Conservation (phyloP, 2,329 filamentous ascomycete genomes). For the Sporothrix curviconia region DNA sequence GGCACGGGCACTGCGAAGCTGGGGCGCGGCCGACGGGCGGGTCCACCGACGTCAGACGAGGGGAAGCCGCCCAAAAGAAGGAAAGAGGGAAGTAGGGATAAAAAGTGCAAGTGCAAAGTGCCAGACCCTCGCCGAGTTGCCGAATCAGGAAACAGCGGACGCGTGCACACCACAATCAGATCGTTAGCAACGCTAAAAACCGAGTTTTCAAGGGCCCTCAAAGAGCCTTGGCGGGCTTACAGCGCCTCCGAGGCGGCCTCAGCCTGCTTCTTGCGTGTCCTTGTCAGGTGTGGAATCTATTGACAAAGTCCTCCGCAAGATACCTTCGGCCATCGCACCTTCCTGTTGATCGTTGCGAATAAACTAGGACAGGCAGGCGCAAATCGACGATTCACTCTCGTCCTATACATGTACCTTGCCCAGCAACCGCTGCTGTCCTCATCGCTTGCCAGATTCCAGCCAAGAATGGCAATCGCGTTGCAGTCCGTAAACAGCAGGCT, state of each 20-base stretch:
- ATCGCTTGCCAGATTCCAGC: neutral
- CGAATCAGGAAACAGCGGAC: neutral
- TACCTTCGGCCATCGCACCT: neutral
- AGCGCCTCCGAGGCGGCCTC: no score
- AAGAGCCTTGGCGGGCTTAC: no score
- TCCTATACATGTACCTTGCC: no score
- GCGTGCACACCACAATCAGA: neutral
- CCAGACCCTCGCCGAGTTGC: neutral
- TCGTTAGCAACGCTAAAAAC: no score
- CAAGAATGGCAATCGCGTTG: neutral
- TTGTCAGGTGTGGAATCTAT: conserved; percentile 7
- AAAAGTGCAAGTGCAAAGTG: no score
- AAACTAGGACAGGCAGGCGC: neutral
- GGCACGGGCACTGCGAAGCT: neutral
- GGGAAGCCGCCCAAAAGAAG: neutral
- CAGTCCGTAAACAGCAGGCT: neutral
- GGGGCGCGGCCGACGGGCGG: neutral
- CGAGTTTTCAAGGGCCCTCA: no score
- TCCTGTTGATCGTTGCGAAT: neutral
- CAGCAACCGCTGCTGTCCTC: no score
- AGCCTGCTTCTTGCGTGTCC: no score
- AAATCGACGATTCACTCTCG: neutral
- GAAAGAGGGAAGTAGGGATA: no score
- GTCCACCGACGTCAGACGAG: conserved; percentile 8
- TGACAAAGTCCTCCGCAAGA: neutral